Base-by-base conservation (phyloP, 2,329 filamentous ascomycete genomes). In the Colletotrichum musae region DNA sequence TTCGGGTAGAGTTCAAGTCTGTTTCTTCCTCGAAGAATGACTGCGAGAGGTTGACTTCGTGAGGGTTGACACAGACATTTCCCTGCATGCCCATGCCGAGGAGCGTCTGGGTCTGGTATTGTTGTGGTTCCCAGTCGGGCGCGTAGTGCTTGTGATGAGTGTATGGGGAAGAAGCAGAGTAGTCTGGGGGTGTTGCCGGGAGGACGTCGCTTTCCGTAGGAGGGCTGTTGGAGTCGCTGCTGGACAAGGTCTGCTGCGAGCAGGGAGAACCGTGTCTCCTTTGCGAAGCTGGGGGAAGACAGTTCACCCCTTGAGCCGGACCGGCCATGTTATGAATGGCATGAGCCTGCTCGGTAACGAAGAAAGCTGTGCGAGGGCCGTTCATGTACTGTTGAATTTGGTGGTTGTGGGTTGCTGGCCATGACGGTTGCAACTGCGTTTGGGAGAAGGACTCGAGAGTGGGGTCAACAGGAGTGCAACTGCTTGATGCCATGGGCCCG, bases 201-300 rank as follows among this genome's bases (percentile, higher is more conserved):
- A 76, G 78, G 26, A 77, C 75, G 58, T 85, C 82, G 63, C 77
- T 79, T n/a, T 84, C 81, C 5, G 79, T 74, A 4, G 76, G 77
- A 16, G 82, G 82, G 45, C 82, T 84, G 24, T 77, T 75, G 28
- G 74, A 76, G 59, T 77, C 80, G 65, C 80, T 79, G 64, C 79
- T 79, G 24, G 81, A 81, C 5, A 80, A 78, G 16, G 77, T 75
- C 32, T 80, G 76, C 13, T 80, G 80, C 18, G 79, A 83, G 13
- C 79, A 79, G 7, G 82, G 80, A 7, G 82, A 82, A 36, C 72
- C 74, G 50, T 78, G 77, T 28, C 72, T 65, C 41, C 66, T 58
- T 79, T 79, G 59, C 70, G 74, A 71, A 72, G 70, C 39, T 70
- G 71, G 59, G 64, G 67, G 41, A 64, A 75, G 50, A 71, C 72